Percentiles rank a stretch among this genome's conserved stretches.
phyloP scores from a whole-genome alignment of 2,329 filamentous ascomycete genomes.

The Fusarium temperatum region DNA sequence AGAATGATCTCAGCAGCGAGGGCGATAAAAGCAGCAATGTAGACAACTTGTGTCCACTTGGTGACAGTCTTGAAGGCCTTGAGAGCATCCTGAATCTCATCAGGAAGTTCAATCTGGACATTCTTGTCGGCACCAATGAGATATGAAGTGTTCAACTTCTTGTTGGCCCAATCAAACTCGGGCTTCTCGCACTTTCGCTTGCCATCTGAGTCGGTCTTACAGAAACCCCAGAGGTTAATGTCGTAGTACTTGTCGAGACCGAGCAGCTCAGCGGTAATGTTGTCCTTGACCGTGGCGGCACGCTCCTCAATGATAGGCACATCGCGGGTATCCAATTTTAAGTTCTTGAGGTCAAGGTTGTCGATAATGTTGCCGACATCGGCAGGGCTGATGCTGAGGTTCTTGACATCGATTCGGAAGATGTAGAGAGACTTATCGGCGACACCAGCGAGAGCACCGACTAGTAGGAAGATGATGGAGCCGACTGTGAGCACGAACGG shows the following conservation, averaged over 20 bases:
- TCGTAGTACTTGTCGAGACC: conserved; percentile 80
- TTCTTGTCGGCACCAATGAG: conserved; percentile 57
- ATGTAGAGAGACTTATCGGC: conserved; percentile 65
- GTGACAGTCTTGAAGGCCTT: conserved; percentile 77
- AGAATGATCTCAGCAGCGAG: conserved; percentile 78
- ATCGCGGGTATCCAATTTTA: conserved; percentile 37
- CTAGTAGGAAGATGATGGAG: conserved; percentile 74
- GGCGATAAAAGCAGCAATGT: conserved; percentile 75
- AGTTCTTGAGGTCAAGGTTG: conserved; percentile 36
- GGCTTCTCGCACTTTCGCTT: conserved; percentile 74
- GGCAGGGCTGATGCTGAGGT: conserved; percentile 57
- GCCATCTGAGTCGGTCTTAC: conserved; percentile 65
- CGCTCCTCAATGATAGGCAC: conserved; percentile 59
- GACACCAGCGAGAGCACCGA: conserved; percentile 65
- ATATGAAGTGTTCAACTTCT: conserved; percentile 72
- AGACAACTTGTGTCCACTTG: conserved; percentile 86
- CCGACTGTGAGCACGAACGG: conserved; percentile 84
- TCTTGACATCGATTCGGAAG: conserved; percentile 68
- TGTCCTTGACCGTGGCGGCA: conserved; percentile 52
- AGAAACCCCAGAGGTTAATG: conserved; percentile 89
- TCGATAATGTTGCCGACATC: conserved; percentile 50
- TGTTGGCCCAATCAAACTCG: conserved; percentile 79
- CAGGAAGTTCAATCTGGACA: conserved; percentile 71
- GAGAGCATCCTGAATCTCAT: conserved; percentile 72
- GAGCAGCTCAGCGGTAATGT: conserved; percentile 67